Evolutionary conservation across 306 rosid genomes (phyloP).

Genomic region (Cicer cuneatum): DNA sequence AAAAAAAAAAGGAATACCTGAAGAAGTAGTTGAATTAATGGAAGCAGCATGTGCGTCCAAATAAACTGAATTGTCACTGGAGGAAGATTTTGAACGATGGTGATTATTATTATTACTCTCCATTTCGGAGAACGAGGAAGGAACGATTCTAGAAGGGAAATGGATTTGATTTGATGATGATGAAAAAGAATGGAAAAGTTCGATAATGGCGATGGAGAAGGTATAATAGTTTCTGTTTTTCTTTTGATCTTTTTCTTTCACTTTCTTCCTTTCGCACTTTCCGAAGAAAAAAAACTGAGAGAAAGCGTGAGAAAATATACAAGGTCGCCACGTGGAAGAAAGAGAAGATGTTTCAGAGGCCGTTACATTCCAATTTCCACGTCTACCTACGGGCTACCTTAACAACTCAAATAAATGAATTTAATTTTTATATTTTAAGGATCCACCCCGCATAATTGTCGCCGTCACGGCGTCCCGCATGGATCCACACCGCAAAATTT

Average conservation of each 20-base stretch:
- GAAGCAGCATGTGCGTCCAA: constrained; percentile 40
- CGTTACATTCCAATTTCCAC: constrained; percentile 19
- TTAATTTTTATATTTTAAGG: neutral
- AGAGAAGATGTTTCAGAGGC: neutral
- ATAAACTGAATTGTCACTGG: constrained; percentile 54
- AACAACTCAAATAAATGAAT: neutral
- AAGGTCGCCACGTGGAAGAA: constrained; percentile 43
- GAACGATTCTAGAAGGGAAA: constrained; percentile 6
- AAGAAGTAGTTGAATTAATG: constrained; percentile 37
- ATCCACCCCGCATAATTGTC: neutral
- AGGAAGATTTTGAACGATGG: constrained; percentile 41
- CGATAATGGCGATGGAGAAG: constrained; percentile 11
- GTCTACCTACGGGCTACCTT: neutral
- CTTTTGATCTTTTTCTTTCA: neutral
- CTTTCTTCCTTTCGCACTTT: neutral
- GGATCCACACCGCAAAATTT: too few species aligned
- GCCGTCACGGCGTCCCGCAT: neutral
- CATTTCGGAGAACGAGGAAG: constrained; percentile 39
- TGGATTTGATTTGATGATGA: neutral
- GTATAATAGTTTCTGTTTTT: constrained; percentile 25
- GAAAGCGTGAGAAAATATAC: constrained; percentile 21
- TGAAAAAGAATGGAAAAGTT: neutral
- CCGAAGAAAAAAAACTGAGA: neutral
- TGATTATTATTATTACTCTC: constrained; percentile 10
- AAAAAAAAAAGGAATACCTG: neutral